These are phyloP conservation scores for Mycena citricolor DNA, from an alignment of 1,284 basidiomycete genomes.

Conservation along the genomic window DNA sequence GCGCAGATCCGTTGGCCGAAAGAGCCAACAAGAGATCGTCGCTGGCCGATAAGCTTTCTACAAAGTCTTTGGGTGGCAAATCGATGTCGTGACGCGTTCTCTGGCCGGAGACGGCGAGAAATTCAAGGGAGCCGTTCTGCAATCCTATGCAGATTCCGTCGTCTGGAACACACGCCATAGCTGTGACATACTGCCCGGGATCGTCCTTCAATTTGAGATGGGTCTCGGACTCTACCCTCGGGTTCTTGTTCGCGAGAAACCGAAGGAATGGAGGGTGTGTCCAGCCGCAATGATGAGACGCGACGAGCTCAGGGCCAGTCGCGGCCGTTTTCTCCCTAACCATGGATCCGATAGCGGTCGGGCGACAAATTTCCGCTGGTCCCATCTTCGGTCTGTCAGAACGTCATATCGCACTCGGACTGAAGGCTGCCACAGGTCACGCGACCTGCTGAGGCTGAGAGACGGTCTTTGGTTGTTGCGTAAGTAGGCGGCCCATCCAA, in stretches of 20 bases:
- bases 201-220: constrained; percentile 44
- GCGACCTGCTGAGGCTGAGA: constrained; percentile 47
- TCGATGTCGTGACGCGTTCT: constrained; percentile 24
- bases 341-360: constrained; percentile 68
- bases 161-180: constrained; percentile 46
- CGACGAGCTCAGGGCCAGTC: constrained; percentile 56
- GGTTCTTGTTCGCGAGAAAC: constrained; percentile 37
- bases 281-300: constrained; percentile 66
- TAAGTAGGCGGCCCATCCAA: constrained; percentile 59
- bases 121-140: constrained; percentile 58
- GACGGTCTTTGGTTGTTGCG: constrained; percentile 52
- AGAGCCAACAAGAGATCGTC: constrained; percentile 50
- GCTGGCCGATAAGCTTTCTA: constrained; percentile 55
- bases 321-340: constrained; percentile 56
- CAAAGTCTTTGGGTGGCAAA: constrained; percentile 36
- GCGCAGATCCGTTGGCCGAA: constrained; percentile 53
- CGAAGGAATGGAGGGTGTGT: constrained; percentile 56
- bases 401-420: constrained; percentile 52
- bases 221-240: constrained; percentile 29
- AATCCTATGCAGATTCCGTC: constrained; percentile 59
- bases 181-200: constrained; percentile 51
- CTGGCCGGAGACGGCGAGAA: constrained; percentile 35
- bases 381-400: constrained; percentile 58
- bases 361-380: constrained; percentile 51
- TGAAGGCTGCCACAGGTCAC: constrained; percentile 46